phyloP scores from a whole-genome alignment of 169 alveolate genomes.

The Perkinsus olseni region DNA sequence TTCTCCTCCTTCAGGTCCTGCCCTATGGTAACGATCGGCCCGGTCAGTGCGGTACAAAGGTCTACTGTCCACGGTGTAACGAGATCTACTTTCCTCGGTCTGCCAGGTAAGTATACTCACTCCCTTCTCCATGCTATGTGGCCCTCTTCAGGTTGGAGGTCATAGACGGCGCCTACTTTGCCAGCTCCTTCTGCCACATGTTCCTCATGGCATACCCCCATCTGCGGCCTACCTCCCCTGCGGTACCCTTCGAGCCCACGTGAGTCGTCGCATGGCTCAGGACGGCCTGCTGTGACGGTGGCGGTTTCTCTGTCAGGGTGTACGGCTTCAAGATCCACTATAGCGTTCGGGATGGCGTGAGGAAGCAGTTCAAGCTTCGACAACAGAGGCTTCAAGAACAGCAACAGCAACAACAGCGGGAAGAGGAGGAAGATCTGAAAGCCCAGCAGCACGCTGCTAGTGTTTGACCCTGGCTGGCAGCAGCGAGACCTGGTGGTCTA shows the following conservation, averaged over 20 bases:
- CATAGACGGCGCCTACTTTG: constrained; percentile 60
- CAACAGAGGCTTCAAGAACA: neutral
- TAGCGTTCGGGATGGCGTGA: neutral
- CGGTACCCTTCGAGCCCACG: neutral
- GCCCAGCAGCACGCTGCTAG: neutral
- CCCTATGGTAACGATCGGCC: constrained; percentile 29
- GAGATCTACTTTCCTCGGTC: constrained; percentile 36
- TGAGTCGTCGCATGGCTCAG: neutral
- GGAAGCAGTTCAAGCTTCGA: neutral
- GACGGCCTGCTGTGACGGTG: too few species aligned
- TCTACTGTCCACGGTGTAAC: constrained; percentile 52
- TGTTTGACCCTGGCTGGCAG: neutral
- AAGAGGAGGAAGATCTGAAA: neutral
- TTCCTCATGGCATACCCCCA: constrained; percentile 15
- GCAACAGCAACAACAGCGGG: neutral
- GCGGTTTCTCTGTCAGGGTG: neutral
- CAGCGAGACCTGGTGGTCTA: neutral
- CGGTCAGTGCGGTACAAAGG: constrained; percentile 46
- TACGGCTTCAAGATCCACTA: neutral
- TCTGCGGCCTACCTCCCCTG: neutral
- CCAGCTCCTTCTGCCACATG: constrained; percentile 44
- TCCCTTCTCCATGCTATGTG: neutral
- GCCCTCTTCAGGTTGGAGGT: constrained; percentile 14
- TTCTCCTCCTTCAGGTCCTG: neutral
- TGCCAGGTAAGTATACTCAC: neutral